Percentiles rank a stretch among this genome's conserved stretches.
Conservation (phyloP, 768 basidiomycete genomes). For the Ramaria sp. region DNA sequence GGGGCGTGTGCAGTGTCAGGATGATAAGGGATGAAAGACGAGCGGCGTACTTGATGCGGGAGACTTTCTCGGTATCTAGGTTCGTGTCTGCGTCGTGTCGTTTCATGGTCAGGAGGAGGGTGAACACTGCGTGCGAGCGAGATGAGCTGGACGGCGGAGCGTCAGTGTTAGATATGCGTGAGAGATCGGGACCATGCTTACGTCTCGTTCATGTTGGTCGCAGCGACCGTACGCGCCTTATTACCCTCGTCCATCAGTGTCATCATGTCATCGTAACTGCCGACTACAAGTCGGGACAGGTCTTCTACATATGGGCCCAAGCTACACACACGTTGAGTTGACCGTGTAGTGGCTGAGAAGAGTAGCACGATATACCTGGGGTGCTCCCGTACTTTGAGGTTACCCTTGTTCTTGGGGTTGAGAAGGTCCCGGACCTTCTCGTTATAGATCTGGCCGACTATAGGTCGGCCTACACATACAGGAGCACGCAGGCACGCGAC, state of each 20-base stretch:
- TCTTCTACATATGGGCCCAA: slow-evolving; percentile 98
- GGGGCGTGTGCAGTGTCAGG: slow-evolving; percentile 5
- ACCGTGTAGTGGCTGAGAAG: neutral
- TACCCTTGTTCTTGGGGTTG: slow-evolving; percentile 94
- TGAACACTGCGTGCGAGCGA: slow-evolving; percentile 97
- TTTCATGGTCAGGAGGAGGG: slow-evolving; percentile 88
- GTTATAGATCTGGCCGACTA: slow-evolving; percentile 67
- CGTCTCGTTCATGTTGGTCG: slow-evolving; percentile 99
- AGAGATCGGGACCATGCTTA: slow-evolving; percentile 27
- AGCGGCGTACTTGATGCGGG: slow-evolving; percentile 70
- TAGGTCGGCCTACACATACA: neutral
- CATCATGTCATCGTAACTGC: slow-evolving; percentile 94
- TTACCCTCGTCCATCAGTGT: slow-evolving; percentile 99
- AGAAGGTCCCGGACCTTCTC: slow-evolving; percentile 96
- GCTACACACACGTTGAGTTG: slow-evolving; percentile 11
- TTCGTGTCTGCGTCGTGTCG: slow-evolving; percentile 74
- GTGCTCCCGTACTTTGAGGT: slow-evolving; percentile 94
- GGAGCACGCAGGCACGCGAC: slow-evolving; percentile 11
- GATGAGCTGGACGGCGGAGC: slow-evolving; percentile 50
- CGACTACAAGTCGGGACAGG: slow-evolving; percentile 86
- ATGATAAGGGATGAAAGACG: neutral
- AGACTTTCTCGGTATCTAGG: slow-evolving; percentile 96
- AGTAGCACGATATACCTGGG: slow-evolving; percentile 39
- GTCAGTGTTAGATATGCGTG: slow-evolving; percentile 5
- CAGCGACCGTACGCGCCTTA: slow-evolving; percentile 95